Conservation (phyloP, 805 yeast species). For the Barnettozyma californica region DNA sequence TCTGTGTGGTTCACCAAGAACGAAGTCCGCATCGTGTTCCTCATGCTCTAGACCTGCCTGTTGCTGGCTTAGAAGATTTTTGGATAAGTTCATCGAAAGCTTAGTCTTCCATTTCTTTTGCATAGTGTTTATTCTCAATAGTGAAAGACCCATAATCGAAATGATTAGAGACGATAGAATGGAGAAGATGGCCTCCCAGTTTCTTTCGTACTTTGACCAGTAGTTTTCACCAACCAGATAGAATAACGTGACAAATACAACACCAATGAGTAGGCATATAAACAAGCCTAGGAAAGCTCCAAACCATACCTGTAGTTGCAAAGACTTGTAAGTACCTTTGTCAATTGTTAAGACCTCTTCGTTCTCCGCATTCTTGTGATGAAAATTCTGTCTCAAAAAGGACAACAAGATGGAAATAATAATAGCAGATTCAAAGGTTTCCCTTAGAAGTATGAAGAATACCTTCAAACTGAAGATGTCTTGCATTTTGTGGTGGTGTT, state of each 20-base stretch:
- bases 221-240: slow-evolving; percentile 76
- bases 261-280: slow-evolving; percentile 69
- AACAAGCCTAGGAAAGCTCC: slow-evolving; percentile 74
- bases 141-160: slow-evolving; percentile 81
- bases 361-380: slow-evolving; percentile 12
- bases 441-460: slow-evolving; percentile 88
- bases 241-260: slow-evolving; percentile 64
- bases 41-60: slow-evolving; percentile 11
- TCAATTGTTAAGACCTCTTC: slow-evolving; percentile 25
- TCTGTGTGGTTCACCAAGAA: slow-evolving; percentile 13
- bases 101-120: slow-evolving; percentile 77
- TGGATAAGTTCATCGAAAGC: slow-evolving; percentile 57
- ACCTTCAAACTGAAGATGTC: slow-evolving; percentile 45
- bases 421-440: slow-evolving; percentile 86
- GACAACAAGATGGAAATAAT: slow-evolving; percentile 89
- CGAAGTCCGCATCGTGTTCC: slow-evolving; percentile 12
- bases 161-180: slow-evolving; percentile 73
- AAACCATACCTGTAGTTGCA: slow-evolving; percentile 71
- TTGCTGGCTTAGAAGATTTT: slow-evolving; percentile 17
- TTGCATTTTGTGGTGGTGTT: background rate
- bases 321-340: slow-evolving; percentile 31
- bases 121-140: slow-evolving; percentile 75
- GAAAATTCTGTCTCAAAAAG: slow-evolving; percentile 85
- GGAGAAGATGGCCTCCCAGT: slow-evolving; percentile 87
- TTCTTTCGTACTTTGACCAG: slow-evolving; percentile 82